Conservation (phyloP, 257 asterid species). For the Solanum tarapatanum region DNA sequence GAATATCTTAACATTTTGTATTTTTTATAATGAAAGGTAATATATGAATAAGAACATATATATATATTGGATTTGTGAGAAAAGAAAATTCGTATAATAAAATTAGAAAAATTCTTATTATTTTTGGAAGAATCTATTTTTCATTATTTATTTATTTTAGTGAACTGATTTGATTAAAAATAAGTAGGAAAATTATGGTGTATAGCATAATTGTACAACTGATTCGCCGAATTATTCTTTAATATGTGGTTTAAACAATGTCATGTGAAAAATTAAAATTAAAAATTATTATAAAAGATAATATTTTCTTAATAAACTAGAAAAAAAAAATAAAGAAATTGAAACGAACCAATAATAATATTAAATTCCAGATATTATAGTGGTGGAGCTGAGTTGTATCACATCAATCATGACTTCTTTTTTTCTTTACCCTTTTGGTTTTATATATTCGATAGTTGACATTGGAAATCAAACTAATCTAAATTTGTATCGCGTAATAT, state of each 20-base stretch:
- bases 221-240: not conserved
- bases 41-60: no score
- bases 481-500: not conserved
- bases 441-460: not conserved
- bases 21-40: no score
- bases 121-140: no score
- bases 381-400: not conserved
- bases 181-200: not conserved
- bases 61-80: no score
- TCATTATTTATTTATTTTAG: accelerated
- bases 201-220: not conserved
- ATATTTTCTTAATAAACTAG: no score
- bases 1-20: no score
- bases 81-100: no score
- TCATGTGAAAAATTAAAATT: not conserved
- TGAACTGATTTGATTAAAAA: not conserved
- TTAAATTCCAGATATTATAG: not conserved
- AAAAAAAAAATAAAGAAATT: no score
- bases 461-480: not conserved
- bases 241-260: no score
- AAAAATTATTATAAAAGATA: not conserved
- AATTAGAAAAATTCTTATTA: not conserved
- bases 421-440: not conserved
- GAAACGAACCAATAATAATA: no score
- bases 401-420: not conserved